Evolutionary conservation across 192 early-diverging fungal species (phyloP).

Genomic region (Podochytrium sp.): DNA sequence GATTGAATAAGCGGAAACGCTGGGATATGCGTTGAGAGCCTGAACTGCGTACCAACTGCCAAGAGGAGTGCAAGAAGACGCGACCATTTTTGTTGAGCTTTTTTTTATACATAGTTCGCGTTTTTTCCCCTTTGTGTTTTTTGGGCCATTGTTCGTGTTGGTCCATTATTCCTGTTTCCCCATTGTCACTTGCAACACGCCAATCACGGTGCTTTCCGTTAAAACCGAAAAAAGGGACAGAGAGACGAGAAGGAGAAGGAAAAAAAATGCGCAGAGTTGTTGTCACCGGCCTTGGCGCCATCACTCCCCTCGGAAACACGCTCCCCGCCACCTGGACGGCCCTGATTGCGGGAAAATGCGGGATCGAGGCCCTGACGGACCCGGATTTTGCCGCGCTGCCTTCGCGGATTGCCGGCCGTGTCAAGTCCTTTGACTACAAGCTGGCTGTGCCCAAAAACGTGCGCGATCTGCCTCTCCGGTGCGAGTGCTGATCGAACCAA

Average conservation of each 20-base stretch:
- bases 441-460: conserved; percentile 75
- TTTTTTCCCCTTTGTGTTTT: no score
- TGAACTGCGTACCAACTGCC: neutral
- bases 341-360: conserved; percentile 74
- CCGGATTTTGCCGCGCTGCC: conserved; percentile 65
- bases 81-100: neutral
- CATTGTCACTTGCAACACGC: no score
- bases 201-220: no score
- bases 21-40: neutral
- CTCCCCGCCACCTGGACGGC: conserved; percentile 69
- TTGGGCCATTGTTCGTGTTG: no score
- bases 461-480: conserved; percentile 20
- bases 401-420: conserved; percentile 76
- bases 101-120: neutral
- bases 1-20: neutral
- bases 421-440: conserved; percentile 77
- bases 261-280: conserved; percentile 69
- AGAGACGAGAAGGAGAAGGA: no score
- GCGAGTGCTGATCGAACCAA: neutral
- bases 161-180: no score
- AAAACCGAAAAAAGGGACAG: no score
- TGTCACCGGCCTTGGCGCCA: conserved; percentile 91
- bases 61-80: no score
- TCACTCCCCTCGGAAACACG: conserved; percentile 87
- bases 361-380: conserved; percentile 69